These are phyloP conservation scores for Trypanosoma lewisi DNA, from an alignment of 208 protist genomes.

Conservation along the genomic window DNA sequence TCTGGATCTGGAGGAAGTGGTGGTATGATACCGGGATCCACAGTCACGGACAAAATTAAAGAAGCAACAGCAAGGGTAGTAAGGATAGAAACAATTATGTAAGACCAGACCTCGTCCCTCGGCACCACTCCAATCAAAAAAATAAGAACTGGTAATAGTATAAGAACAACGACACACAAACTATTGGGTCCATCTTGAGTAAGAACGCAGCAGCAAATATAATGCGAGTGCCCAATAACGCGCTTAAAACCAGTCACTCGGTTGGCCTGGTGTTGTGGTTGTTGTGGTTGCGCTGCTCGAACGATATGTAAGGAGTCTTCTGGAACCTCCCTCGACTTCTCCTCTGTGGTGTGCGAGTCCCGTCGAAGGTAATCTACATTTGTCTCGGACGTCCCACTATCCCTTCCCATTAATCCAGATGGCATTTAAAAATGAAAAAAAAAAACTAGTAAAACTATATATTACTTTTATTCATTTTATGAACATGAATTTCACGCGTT, in stretches of 20 bases:
- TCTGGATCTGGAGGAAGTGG: constrained; percentile 34
- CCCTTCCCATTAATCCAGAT: too few species aligned
- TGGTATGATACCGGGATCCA: constrained; percentile 76
- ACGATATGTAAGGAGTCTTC: background rate
- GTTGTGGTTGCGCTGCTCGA: background rate
- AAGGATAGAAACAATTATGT: constrained; percentile 40
- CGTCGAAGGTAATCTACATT: too few species aligned
- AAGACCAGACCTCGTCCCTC: constrained; percentile 43
- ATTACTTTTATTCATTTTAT: too few species aligned
- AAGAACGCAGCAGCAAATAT: constrained; percentile 44
- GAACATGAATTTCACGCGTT: too few species aligned
- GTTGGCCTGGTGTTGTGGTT: background rate
- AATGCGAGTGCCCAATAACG: constrained; percentile 37
- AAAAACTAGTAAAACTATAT: too few species aligned
- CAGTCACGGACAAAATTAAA: constrained; percentile 46
- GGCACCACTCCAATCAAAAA: constrained; percentile 59
- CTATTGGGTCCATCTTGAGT: constrained; percentile 42
- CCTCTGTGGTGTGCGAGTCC: too few species aligned
- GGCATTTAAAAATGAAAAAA: too few species aligned
- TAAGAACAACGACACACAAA: constrained; percentile 32
- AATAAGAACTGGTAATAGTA: constrained; percentile 35
- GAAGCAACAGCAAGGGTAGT: constrained; percentile 35
- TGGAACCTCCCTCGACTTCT: too few species aligned
- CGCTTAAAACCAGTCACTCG: constrained; percentile 31
- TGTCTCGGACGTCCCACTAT: too few species aligned